Evolutionary conservation across 306 rosid species (phyloP).

Genomic region (Hylodesmum podocarpum): DNA sequence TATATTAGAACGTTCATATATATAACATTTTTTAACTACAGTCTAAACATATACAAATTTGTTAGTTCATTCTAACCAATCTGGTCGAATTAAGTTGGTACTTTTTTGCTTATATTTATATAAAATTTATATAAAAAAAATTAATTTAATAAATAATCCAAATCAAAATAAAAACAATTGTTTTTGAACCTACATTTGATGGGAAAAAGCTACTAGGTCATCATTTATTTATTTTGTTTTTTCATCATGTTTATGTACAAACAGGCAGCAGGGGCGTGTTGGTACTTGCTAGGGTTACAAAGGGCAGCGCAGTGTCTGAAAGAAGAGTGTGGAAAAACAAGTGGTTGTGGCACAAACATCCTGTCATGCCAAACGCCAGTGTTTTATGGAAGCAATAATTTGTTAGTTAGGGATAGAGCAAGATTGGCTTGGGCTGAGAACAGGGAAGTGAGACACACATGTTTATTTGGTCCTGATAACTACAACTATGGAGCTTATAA

Average conservation of each 20-base stretch:
- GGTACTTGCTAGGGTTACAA: constrained; percentile 87
- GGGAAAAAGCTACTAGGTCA: neutral
- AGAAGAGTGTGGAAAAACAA: constrained; percentile 52
- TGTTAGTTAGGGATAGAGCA: constrained; percentile 36
- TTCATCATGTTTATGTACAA: neutral
- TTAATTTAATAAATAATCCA: no score
- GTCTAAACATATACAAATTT: no score
- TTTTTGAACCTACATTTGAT: no score
- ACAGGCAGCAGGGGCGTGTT: constrained; percentile 96
- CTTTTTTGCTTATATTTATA: no score
- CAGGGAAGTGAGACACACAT: constrained; percentile 51
- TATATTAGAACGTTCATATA: no score
- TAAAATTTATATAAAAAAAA: no score
- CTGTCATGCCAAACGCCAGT: constrained; percentile 62
- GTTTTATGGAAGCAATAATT: constrained; percentile 52
- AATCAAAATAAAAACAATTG: no score
- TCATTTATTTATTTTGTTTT: no score
- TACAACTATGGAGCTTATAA: constrained; percentile 76
- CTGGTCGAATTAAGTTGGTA: no score
- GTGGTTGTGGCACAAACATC: constrained; percentile 49
- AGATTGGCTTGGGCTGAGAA: constrained; percentile 67
- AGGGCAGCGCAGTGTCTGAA: constrained; percentile 70
- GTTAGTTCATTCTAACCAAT: no score
- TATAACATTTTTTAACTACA: no score
- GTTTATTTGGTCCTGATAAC: constrained; percentile 56